phyloP scores from a whole-genome alignment of 1,284 basidiomycete species.

The Cutaneotrichosporon sp. region DNA sequence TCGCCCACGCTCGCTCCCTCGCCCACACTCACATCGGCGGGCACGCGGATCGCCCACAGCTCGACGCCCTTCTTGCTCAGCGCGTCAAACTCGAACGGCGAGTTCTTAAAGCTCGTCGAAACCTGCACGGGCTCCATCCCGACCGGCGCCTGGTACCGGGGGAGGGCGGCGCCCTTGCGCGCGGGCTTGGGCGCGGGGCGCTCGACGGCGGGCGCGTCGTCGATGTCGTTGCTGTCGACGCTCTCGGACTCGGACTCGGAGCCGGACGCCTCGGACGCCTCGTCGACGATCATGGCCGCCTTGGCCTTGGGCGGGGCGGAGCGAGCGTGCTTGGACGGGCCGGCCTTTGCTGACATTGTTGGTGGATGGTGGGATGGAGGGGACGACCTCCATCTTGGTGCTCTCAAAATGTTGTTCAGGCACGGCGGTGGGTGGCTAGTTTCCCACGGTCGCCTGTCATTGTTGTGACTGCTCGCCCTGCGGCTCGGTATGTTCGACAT shows the following conservation, averaged over 20 bases:
- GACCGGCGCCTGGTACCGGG: constrained; percentile 38
- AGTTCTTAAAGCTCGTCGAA: constrained; percentile 30
- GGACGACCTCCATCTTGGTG: not conserved
- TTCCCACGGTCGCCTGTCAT: constrained; percentile 9
- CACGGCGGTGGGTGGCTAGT: not conserved
- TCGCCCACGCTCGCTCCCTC: no score
- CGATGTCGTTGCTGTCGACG: constrained; percentile 11
- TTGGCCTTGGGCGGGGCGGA: constrained; percentile 1
- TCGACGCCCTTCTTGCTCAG: constrained; percentile 40
- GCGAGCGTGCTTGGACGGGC: constrained; percentile 9
- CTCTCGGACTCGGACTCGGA: not conserved
- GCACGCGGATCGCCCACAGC: constrained; percentile 52
- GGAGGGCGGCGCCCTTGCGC: not conserved
- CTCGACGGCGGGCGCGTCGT: not conserved
- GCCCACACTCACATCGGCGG: constrained; percentile 37
- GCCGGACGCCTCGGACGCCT: not conserved
- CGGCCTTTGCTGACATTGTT: constrained; percentile 11
- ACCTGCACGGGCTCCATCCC: constrained; percentile 41
- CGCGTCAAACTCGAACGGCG: constrained; percentile 47
- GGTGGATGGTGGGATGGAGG: not conserved
- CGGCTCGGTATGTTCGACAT: no score
- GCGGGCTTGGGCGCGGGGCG: not conserved
- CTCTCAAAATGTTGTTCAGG: constrained; percentile 9
- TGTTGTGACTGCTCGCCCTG: no score
- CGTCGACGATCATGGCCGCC: not conserved